Conservation (phyloP, 2,329 filamentous ascomycete species). For the Fusarium sambucinum region DNA sequence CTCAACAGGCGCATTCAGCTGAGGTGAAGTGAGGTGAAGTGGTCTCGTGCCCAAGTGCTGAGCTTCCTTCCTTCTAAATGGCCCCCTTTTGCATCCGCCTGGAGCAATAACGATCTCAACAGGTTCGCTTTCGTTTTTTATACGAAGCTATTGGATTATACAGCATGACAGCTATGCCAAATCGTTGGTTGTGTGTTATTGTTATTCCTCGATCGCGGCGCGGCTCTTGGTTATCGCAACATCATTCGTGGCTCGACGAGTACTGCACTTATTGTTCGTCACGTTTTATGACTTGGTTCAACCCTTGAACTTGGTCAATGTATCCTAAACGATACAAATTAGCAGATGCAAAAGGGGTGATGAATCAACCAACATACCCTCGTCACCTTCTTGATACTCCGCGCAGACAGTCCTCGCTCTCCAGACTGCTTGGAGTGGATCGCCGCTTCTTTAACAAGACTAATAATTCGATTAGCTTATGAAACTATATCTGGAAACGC, state of each 20-base stretch:
- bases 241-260: not conserved
- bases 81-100: conserved; percentile 10
- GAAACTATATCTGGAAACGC: not conserved
- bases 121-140: not conserved
- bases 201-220: conserved; percentile 8
- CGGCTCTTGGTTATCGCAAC: conserved; percentile 4
- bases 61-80: conserved; percentile 12
- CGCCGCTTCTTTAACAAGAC: conserved; percentile 81
- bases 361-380: conserved; percentile 64
- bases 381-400: conserved; percentile 81
- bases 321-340: conserved; percentile 61
- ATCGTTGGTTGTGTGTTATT: not conserved
- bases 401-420: conserved; percentile 79
- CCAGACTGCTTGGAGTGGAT: conserved; percentile 81
- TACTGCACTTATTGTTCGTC: not conserved
- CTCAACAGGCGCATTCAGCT: conserved; percentile 39
- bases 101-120: not conserved
- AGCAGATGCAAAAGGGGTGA: conserved; percentile 12
- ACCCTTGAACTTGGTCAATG: conserved; percentile 76
- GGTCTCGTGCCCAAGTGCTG: conserved; percentile 45
- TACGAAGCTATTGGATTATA: not conserved
- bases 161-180: not conserved
- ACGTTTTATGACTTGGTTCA: conserved; percentile 54
- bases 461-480: conserved; percentile 51
- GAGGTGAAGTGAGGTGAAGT: conserved; percentile 14